phyloP scores from a whole-genome alignment of 768 basidiomycete genomes.

The Trametes elegans region DNA sequence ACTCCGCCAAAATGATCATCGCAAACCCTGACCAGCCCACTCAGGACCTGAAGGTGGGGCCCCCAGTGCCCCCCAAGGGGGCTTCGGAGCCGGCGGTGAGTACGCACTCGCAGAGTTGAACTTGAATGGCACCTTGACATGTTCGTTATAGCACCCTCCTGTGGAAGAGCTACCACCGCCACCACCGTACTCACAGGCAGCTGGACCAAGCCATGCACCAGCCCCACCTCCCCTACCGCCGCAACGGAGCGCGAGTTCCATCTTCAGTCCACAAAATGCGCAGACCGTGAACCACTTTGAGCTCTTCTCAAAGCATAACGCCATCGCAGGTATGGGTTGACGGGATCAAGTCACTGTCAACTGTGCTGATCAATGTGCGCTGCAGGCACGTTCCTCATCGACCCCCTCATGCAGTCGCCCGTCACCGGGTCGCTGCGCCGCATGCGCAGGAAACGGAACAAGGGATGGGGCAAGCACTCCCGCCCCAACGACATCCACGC shows the following conservation, averaged over 20 bases:
- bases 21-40: background rate
- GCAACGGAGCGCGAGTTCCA: background rate
- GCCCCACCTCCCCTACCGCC: background rate
- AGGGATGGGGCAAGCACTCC: constrained; percentile 2
- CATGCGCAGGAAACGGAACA: background rate
- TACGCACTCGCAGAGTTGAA: background rate
- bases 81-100: background rate
- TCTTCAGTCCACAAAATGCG: constrained; percentile 21
- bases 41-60: background rate
- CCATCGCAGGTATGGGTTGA: constrained; percentile 21
- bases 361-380: too few relatives aligned
- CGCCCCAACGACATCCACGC: constrained; percentile 20
- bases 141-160: background rate
- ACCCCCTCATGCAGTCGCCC: constrained; percentile 10
- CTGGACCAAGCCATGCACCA: background rate
- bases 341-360: background rate
- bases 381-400: constrained; percentile 19
- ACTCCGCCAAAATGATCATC: constrained; percentile 5
- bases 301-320: constrained; percentile 25
- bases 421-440: background rate
- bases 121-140: too few relatives aligned
- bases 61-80: constrained; percentile 1
- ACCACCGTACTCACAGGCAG: constrained; percentile 7
- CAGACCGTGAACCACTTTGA: constrained; percentile 29
- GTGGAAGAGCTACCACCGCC: background rate